These are phyloP conservation scores for Diplodia seriata DNA, from an alignment of 2,329 filamentous ascomycete species.

Conservation along the genomic window DNA sequence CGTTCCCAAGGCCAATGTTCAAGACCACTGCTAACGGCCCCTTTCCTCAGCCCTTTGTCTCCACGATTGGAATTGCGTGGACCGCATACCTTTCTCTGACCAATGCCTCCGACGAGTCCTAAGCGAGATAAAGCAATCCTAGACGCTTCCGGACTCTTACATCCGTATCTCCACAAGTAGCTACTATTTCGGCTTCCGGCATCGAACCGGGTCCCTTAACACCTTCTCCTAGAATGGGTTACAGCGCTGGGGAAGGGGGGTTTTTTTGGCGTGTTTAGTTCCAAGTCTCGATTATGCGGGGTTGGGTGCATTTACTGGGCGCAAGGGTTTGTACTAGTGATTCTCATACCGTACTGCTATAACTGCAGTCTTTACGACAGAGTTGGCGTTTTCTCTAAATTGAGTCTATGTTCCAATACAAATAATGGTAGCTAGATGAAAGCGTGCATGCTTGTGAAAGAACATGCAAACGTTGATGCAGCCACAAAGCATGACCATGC, in stretches of 20 bases:
- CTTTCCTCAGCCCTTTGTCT: constrained; percentile 81
- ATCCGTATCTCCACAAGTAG: neutral
- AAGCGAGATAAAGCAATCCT: constrained; percentile 26
- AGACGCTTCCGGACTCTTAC: constrained; percentile 15
- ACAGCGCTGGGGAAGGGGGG: neutral
- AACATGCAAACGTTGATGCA: neutral
- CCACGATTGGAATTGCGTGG: constrained; percentile 95
- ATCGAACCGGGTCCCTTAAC: neutral
- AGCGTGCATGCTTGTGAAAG: constrained; percentile 12
- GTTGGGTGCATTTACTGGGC: constrained; percentile 28
- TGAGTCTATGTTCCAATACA: neutral
- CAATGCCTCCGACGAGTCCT: constrained; percentile 78
- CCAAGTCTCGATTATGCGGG: neutral
- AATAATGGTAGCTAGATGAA: neutral
- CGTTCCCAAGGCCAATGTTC: constrained; percentile 35
- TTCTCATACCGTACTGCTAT: neutral
- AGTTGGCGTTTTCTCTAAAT: constrained; percentile 13
- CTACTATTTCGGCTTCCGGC: neutral
- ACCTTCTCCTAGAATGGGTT: neutral
- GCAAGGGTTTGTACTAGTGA: constrained; percentile 15
- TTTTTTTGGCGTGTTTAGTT: neutral
- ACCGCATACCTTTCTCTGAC: constrained; percentile 93
- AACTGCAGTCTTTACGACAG: neutral
- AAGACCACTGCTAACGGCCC: constrained; percentile 28
- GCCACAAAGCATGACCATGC: neutral